Percentiles rank a stretch among this genome's conserved stretches.
These are phyloP conservation scores for Ceratobasidium sp. DNA, from an alignment of 1,284 basidiomycete genomes.

Conservation along the genomic window DNA sequence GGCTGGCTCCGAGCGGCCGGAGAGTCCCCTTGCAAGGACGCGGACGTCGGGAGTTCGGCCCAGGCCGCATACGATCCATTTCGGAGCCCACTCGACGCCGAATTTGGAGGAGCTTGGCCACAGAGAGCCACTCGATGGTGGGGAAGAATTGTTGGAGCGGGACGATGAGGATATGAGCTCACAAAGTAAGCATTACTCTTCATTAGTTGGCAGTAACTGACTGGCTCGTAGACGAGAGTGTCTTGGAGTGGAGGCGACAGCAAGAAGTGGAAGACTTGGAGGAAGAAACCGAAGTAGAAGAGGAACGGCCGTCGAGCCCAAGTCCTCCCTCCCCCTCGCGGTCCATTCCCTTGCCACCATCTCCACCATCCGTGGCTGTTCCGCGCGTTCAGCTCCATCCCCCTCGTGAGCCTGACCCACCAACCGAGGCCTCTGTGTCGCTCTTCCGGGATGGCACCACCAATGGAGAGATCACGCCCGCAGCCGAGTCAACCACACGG, in stretches of 20 bases:
- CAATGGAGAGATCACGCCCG: neutral
- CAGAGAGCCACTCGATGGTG: constrained; percentile 10
- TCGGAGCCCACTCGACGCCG: neutral
- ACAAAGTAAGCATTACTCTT: neutral
- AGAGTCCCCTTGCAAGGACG: constrained; percentile 57
- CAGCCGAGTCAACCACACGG: constrained; percentile 1
- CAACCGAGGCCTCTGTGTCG: constrained; percentile 16
- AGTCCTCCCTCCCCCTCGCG: constrained; percentile 26
- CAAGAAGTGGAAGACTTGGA: neutral
- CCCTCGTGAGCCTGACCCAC: neutral
- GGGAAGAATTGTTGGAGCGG: constrained; percentile 20
- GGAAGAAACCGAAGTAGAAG: constrained; percentile 25
- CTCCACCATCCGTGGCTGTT: constrained; percentile 1
- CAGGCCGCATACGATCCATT: constrained; percentile 37
- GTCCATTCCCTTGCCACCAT: constrained; percentile 20
- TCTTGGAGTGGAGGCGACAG: neutral
- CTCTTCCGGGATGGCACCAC: neutral
- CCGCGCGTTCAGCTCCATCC: neutral
- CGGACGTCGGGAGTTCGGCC: constrained; percentile 59
- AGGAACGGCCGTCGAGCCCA: neutral
- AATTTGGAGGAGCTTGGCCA: neutral
- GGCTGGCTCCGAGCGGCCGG: constrained; percentile 44
- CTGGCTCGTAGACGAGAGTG: neutral
- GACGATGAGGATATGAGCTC: neutral
- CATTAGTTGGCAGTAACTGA: neutral